Conservation (phyloP, 2,329 filamentous ascomycete genomes). For the Pezicula radicicola region DNA sequence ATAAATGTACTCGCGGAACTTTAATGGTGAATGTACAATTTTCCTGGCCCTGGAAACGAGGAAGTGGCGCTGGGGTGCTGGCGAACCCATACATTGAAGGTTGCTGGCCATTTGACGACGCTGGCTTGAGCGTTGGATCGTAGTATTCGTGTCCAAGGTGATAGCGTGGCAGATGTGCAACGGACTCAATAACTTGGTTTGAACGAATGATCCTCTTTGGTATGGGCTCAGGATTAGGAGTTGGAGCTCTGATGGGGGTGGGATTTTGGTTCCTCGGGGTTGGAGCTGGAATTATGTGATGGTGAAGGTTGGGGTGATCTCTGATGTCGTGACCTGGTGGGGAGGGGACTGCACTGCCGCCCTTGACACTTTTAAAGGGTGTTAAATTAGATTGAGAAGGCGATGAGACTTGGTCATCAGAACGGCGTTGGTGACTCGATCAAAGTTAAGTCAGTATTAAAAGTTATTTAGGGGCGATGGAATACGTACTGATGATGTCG, state of each 20-base stretch:
- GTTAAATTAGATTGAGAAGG: constrained; percentile 38
- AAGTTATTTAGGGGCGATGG: neutral
- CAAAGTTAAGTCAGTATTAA: constrained; percentile 17
- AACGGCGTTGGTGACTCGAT: constrained; percentile 50
- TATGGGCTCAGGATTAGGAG: constrained; percentile 48
- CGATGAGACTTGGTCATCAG: constrained; percentile 41
- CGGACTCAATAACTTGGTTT: constrained; percentile 67
- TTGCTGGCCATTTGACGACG: constrained; percentile 43
- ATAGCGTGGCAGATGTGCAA: constrained; percentile 66
- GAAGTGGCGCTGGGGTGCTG: constrained; percentile 44
- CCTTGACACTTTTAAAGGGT: constrained; percentile 49
- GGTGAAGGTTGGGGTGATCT: constrained; percentile 18
- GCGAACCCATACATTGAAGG: constrained; percentile 34
- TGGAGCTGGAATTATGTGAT: constrained; percentile 24
- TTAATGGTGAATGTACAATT: constrained; percentile 91
- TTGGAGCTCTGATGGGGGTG: constrained; percentile 19
- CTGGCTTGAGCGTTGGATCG: constrained; percentile 59
- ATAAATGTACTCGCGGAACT: constrained; percentile 76
- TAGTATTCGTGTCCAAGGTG: constrained; percentile 88
- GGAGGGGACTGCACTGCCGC: constrained; percentile 41
- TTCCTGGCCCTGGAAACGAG: constrained; percentile 66
- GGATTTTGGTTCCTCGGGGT: constrained; percentile 39
- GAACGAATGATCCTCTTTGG: constrained; percentile 66
- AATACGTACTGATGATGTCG: constrained; percentile 59
- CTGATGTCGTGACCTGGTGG: constrained; percentile 32